Evolutionary conservation across 2,329 filamentous ascomycete species (phyloP), one percentile per base, ranked within the genome.

Genomic region (Xylariaceae sp.): DNA sequence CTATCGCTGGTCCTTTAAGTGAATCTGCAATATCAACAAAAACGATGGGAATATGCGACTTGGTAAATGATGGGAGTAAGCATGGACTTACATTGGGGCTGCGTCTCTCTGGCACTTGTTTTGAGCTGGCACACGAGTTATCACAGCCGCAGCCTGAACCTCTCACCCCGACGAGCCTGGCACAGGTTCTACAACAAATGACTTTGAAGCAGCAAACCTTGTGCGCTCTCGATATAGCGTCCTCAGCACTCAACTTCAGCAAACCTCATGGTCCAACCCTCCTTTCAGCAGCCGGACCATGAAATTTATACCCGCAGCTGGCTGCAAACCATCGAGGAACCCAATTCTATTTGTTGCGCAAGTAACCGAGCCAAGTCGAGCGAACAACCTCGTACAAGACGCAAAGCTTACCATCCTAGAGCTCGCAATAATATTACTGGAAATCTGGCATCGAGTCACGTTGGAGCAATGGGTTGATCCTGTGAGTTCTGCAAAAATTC

Each of bases 361-460:
- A 33, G 13, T 45, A 2, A 45, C 44, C 12, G 45, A 45, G 7
- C 18, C 14, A 14, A 33, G 34, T 17, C 43, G 38, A 36, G 14
- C 38, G 11, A 11, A 10, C 3, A 13, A 6, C 3, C 17, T 31
- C 14, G 31, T 18, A 11, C 44, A 48, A 13, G 54, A 59, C 11
- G 44, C 60, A 6, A 57, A 55, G 16, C 43, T 48, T 12, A 51
- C 56, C 7, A 49, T 65, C 5, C 41, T 63, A 10, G 62, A 64
- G 34, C 52, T 65, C n/a, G 60, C 62, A 6, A 63, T 65, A 13
- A 42, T 65, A 6, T 50, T 64, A 11, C 48, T 64, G 5, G 62
- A 65, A 42, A 58, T 64, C 36, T 65, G 62, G 59, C 54, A 65
- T 28, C 53, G 57, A 18, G 48, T 45, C 42, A 54, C 55, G 1